These are phyloP conservation scores for Cyberlindnera xishuangbannaensis DNA, from an alignment of 805 yeast species.

Conservation along the genomic window DNA sequence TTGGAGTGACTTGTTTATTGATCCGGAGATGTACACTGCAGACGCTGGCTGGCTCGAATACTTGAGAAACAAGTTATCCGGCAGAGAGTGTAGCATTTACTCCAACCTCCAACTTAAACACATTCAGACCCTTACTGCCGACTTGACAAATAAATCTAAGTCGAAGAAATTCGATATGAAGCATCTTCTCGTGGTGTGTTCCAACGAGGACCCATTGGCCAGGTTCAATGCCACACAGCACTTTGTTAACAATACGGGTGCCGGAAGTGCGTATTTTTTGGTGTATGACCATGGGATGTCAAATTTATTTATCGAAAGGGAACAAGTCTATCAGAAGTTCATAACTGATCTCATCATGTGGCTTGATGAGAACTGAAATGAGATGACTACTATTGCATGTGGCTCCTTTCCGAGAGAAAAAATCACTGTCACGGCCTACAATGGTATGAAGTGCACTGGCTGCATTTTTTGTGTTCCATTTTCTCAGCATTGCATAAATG, in stretches of 20 bases:
- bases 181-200: constrained; percentile 13
- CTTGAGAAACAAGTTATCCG: constrained; percentile 1
- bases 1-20: constrained; percentile 2
- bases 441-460: no score
- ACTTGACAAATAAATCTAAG: constrained; percentile 4
- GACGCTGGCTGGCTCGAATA: constrained; percentile 11
- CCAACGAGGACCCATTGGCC: constrained; percentile 13
- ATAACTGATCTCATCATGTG: constrained; percentile 16
- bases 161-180: constrained; percentile 8
- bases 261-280: constrained; percentile 9
- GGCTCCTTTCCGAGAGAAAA: no score
- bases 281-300: constrained; percentile 18
- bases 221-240: neutral
- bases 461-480: no score
- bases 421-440: no score
- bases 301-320: constrained; percentile 17
- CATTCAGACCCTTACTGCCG: constrained; percentile 4
- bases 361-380: constrained; percentile 16
- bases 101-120: constrained; percentile 6
- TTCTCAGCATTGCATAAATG: no score
- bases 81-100: constrained; percentile 3
- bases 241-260: constrained; percentile 12
- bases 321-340: constrained; percentile 13
- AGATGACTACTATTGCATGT: no score
- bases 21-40: constrained; percentile 8